Percentiles rank a stretch among this genome's conserved stretches.
Conservation (phyloP, 257 asterid species). For the Capsicum pubescens region DNA sequence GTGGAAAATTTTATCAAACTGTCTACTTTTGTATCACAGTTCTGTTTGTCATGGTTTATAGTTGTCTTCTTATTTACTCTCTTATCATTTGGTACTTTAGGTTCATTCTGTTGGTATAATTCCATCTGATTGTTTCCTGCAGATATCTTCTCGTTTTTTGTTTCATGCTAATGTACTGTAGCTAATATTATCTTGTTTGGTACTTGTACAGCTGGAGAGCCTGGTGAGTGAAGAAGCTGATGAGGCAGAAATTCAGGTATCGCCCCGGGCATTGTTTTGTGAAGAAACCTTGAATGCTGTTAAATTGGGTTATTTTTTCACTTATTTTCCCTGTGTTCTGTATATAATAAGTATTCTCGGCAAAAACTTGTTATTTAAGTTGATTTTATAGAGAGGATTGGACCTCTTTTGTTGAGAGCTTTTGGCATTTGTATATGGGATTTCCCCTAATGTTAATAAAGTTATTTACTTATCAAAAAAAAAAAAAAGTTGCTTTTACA, state of each 20-base stretch:
- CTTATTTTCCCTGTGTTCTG: background rate
- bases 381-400: background rate
- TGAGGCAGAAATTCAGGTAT: conserved; percentile 88
- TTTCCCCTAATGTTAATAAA: no score
- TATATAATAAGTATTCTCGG: background rate
- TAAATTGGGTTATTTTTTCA: conserved; percentile 16
- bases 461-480: no score
- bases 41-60: background rate
- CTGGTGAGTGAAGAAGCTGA: conserved; percentile 62
- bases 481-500: background rate
- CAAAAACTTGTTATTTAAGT: background rate
- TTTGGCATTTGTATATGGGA: no score
- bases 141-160: conserved; percentile 9
- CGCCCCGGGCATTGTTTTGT: background rate
- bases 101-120: background rate
- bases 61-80: background rate
- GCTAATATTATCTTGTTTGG: conserved; percentile 34
- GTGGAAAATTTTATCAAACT: background rate
- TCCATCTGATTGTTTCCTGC: conserved; percentile 17
- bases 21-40: background rate
- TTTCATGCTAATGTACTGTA: background rate
- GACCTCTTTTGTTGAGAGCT: no score
- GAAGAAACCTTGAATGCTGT: conserved; percentile 14
- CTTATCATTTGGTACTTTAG: background rate
- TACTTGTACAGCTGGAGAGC: conserved; percentile 72